Evolutionary conservation across 345 rosid genomes (phyloP).

Genomic region (Gossypium longicalyx): DNA sequence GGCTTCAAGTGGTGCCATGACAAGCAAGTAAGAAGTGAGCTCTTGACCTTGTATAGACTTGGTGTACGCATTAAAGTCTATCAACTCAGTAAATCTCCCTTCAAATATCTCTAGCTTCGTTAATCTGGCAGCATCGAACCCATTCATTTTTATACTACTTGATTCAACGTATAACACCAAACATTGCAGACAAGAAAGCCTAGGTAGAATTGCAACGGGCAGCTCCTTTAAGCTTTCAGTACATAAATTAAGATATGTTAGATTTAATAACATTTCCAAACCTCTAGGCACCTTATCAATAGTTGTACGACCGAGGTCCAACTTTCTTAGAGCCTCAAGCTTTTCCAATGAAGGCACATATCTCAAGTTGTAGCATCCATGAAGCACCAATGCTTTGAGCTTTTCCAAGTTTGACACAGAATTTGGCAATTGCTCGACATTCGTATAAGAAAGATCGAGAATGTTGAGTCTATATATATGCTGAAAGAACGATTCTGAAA

Average conservation of each 20-base stretch:
- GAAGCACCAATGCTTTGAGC: no score
- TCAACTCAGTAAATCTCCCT: neutral
- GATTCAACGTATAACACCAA: neutral
- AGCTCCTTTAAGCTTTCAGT: neutral
- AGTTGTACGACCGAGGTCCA: neutral
- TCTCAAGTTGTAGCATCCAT: no score
- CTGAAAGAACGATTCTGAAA: no score
- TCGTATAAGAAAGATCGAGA: no score
- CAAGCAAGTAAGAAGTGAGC: neutral
- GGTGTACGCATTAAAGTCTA: neutral
- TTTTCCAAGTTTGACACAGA: no score
- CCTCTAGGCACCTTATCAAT: conserved; percentile 20
- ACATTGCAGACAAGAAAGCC: conserved; percentile 2
- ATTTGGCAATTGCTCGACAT: no score
- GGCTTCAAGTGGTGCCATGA: neutral
- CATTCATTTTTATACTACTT: neutral
- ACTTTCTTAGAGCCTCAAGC: conserved; percentile 10
- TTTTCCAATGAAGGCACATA: conserved; percentile 15
- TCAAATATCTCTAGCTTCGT: neutral
- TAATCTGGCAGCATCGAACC: neutral
- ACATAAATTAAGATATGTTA: conserved; percentile 12
- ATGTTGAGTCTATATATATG: no score
- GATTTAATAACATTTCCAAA: conserved; percentile 8
- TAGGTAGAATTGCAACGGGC: neutral
- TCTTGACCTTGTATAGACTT: neutral